A percentile compares a stretch with the other conserved stretches of the same genome.
These are phyloP conservation scores for Ilex aquifolium DNA, from an alignment of 257 asterid species.

Conservation along the genomic window DNA sequence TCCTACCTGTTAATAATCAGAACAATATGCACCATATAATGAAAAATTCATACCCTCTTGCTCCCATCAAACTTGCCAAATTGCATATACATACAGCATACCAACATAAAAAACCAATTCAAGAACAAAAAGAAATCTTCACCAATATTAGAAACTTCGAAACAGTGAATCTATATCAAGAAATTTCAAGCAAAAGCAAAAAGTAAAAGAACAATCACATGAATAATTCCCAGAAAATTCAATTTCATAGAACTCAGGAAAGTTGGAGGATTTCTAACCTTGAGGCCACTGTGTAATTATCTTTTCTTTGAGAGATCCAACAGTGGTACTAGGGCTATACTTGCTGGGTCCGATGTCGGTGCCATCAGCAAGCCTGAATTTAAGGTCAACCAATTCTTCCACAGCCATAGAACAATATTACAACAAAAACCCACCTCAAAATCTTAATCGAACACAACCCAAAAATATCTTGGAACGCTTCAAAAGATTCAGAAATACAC, in stretches of 20 bases:
- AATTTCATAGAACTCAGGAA: background rate
- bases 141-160: too few species aligned
- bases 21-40: too few species aligned
- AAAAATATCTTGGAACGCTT: slow-evolving; percentile 12
- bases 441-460: slow-evolving; percentile 25
- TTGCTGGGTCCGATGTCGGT: slow-evolving; percentile 90
- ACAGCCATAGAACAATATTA: slow-evolving; percentile 50
- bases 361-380: slow-evolving; percentile 95
- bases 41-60: too few species aligned
- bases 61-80: too few species aligned
- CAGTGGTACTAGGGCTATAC: slow-evolving; percentile 58
- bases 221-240: background rate
- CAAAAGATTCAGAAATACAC: too few species aligned
- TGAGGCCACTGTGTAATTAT: slow-evolving; percentile 84
- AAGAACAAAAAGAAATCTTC: too few species aligned
- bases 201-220: background rate
- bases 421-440: background rate
- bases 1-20: too few species aligned
- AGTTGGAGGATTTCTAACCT: slow-evolving; percentile 38
- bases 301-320: slow-evolving; percentile 79
- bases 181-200: background rate
- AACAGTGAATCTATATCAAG: too few species aligned
- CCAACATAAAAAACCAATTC: too few species aligned
- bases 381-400: slow-evolving; percentile 79
- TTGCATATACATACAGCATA: too few species aligned